Evolutionary conservation across 352 stramenopile genomes (phyloP).

Genomic region (Globisporangium irregulare): DNA sequence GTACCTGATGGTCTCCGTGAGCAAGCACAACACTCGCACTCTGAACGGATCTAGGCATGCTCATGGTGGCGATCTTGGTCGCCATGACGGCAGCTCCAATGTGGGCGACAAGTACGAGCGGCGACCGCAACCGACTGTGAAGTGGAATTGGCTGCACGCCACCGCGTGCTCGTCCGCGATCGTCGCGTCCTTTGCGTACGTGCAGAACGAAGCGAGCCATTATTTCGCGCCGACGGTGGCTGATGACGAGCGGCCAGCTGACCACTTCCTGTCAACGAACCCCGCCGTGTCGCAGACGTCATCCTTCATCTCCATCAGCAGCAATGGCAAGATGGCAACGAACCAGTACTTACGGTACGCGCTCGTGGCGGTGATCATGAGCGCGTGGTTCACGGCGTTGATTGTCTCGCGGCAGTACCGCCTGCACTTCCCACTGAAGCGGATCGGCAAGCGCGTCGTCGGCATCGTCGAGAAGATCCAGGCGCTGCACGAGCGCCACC

Average conservation of each 20-base stretch:
- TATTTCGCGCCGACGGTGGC: conserved; percentile 27
- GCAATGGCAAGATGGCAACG: not conserved
- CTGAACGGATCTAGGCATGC: not conserved
- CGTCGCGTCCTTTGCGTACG: conserved; percentile 66
- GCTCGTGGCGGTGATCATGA: conserved; percentile 36
- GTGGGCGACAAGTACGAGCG: not conserved
- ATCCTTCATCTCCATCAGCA: conserved; percentile 2
- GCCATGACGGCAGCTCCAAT: not conserved
- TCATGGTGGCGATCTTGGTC: not conserved
- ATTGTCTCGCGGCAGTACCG: conserved; percentile 43
- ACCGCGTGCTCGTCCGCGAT: conserved; percentile 67
- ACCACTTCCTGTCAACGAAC: not conserved
- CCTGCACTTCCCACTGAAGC: conserved; percentile 48
- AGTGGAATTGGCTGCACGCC: conserved; percentile 76
- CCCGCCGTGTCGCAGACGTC: conserved; percentile 7
- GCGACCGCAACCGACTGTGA: conserved; percentile 23
- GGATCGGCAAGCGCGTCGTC: conserved; percentile 23
- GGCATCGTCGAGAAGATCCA: conserved; percentile 25
- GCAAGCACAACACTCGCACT: not conserved
- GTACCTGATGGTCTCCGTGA: not conserved
- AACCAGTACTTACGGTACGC: conserved; percentile 33
- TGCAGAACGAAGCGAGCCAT: conserved; percentile 46
- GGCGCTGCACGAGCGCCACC: conserved; percentile 10
- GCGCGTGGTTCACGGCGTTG: conserved; percentile 42
- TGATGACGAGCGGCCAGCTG: not conserved